phyloP scores from a whole-genome alignment of 2,329 filamentous ascomycete genomes.

The Alternaria atra region DNA sequence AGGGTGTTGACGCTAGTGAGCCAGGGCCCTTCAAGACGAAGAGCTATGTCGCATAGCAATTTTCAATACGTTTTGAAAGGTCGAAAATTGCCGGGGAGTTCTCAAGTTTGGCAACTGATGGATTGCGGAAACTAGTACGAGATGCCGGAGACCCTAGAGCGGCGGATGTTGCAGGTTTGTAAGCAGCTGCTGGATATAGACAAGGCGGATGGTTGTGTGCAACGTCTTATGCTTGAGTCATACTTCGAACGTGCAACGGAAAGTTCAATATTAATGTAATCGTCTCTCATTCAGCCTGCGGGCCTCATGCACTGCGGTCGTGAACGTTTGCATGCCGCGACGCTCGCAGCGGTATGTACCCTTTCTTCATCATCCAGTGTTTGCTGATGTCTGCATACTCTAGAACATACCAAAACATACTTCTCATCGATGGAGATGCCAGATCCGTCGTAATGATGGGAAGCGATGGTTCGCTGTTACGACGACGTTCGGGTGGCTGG shows the following conservation, averaged over 20 bases:
- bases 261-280: not conserved
- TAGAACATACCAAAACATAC: not conserved
- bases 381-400: not conserved
- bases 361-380: not conserved
- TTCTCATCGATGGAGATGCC: too few relatives aligned
- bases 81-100: not conserved
- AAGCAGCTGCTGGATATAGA: not conserved
- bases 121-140: not conserved
- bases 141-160: not conserved
- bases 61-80: not conserved
- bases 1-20: conserved; percentile 65
- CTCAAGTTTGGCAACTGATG: not conserved
- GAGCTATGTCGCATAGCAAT: not conserved
- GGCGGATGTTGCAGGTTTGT: not conserved
- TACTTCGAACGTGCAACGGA: not conserved
- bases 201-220: not conserved
- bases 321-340: not conserved
- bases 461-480: not conserved
- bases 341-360: not conserved
- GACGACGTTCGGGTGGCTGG: not conserved
- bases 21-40: not conserved
- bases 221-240: not conserved
- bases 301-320: not conserved
- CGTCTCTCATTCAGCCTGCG: conserved; percentile 1
- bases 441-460: not conserved